Conservation (phyloP, 345 rosid species). For the Acer yangbiense region DNA sequence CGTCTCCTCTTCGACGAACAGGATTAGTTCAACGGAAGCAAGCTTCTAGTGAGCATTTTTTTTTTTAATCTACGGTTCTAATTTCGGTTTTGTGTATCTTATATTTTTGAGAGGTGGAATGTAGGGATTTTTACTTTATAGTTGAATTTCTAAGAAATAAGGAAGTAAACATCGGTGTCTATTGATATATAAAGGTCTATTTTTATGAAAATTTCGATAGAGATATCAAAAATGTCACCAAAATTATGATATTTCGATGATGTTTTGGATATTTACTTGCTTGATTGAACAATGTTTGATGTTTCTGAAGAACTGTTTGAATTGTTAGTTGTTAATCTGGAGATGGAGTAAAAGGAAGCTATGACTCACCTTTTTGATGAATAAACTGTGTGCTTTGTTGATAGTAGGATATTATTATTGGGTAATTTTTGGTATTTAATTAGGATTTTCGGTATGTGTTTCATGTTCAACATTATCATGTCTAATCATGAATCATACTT, state of each 20-base stretch:
- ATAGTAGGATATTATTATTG: background rate
- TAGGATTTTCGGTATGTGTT: background rate
- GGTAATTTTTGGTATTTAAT: background rate
- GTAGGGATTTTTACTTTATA: background rate
- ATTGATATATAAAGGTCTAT: background rate
- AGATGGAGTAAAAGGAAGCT: background rate
- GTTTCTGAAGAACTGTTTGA: background rate
- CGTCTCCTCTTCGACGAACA: slow-evolving; percentile 64
- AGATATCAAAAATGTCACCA: too few relatives aligned
- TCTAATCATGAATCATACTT: background rate
- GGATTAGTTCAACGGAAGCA: slow-evolving; percentile 2
- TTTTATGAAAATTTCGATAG: too few relatives aligned
- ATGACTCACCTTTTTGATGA: background rate
- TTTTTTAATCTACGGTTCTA: background rate
- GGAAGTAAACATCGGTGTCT: background rate
- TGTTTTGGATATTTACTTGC: too few relatives aligned
- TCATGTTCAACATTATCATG: background rate
- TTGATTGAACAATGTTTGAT: background rate
- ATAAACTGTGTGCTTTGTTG: background rate
- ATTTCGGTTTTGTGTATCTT: background rate
- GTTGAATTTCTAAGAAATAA: slow-evolving; percentile 1
- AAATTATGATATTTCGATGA: too few relatives aligned
- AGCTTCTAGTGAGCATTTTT: slow-evolving; percentile 1
- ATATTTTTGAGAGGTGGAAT: background rate
- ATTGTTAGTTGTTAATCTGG: background rate